Evolutionary conservation across 441 rosid species (phyloP).

Genomic region (Eutrema salsugineum): DNA sequence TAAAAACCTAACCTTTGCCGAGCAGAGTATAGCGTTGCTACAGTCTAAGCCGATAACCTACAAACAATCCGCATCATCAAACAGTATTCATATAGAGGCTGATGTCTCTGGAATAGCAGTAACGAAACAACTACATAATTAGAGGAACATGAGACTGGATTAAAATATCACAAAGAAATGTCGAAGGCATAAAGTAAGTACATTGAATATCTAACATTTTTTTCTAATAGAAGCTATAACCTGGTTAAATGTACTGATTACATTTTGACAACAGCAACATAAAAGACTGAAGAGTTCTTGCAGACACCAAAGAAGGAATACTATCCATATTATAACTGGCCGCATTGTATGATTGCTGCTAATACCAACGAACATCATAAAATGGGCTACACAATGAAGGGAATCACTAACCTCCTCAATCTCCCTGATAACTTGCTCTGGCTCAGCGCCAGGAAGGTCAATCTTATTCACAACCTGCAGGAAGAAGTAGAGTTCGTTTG

Average conservation of each 20-base stretch:
- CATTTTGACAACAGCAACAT: not conserved
- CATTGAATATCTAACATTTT: not conserved
- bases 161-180: slow-evolving; percentile 1
- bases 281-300: not conserved
- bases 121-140: not conserved
- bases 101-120: slow-evolving; percentile 5
- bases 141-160: not conserved
- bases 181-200: not conserved
- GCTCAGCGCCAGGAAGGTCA: slow-evolving; percentile 99
- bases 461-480: slow-evolving; percentile 91
- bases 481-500: slow-evolving; percentile 12
- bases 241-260: not conserved
- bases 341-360: slow-evolving; percentile 8
- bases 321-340: not conserved
- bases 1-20: slow-evolving; percentile 78
- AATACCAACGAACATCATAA: slow-evolving; percentile 1
- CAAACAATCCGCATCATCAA: slow-evolving; percentile 24
- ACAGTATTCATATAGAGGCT: slow-evolving; percentile 5
- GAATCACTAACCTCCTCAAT: slow-evolving; percentile 93
- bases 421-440: slow-evolving; percentile 74
- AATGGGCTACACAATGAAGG: slow-evolving; percentile 36
- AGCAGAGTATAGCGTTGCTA: slow-evolving; percentile 87
- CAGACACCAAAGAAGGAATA: slow-evolving; percentile 7
- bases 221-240: slow-evolving; percentile 1
- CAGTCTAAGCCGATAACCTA: slow-evolving; percentile 97